Percentiles rank a stretch among this genome's conserved stretches.
Conservation (phyloP, 2,329 filamentous ascomycete genomes). For the Metarhizium sp. region DNA sequence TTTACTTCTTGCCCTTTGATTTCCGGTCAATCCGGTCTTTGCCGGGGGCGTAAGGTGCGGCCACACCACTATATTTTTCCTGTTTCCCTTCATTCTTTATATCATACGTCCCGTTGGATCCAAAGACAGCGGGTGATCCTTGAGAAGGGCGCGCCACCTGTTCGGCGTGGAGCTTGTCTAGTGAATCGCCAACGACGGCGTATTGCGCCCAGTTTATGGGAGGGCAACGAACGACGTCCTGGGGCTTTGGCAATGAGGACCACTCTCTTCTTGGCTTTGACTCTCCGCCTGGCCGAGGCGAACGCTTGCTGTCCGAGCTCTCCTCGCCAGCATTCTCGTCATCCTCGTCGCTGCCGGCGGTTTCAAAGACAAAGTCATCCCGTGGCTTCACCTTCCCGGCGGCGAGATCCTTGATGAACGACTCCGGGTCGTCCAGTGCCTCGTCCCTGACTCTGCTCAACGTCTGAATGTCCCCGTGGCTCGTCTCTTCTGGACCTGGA, state of each 20-base stretch:
- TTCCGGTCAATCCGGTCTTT: constrained; percentile 38
- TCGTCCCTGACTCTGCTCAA: constrained; percentile 61
- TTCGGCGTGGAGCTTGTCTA: constrained; percentile 78
- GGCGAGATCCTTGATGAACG: constrained; percentile 60
- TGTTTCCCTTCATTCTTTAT: constrained; percentile 37
- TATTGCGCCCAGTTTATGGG: constrained; percentile 95
- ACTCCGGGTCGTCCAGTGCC: constrained; percentile 61
- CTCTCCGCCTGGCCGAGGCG: constrained; percentile 11
- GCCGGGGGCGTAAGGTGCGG: constrained; percentile 45
- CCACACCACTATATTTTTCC: constrained; percentile 40
- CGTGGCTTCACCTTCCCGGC: constrained; percentile 46
- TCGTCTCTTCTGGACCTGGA: constrained; percentile 77
- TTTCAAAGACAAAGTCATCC: constrained; percentile 9
- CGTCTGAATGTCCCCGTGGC: constrained; percentile 63
- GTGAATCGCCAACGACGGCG: constrained; percentile 66
- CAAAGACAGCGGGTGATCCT: constrained; percentile 38
- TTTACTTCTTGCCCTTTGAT: constrained; percentile 22
- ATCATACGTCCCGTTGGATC: constrained; percentile 38
- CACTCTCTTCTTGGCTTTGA: constrained; percentile 33
- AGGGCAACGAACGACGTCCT: constrained; percentile 77
- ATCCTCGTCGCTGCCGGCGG: constrained; percentile 19
- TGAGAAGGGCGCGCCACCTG: constrained; percentile 57
- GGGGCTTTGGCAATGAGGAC: constrained; percentile 61
- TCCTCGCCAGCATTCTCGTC: constrained; percentile 18
- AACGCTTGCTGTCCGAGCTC: constrained; percentile 18